Evolutionary conservation across 164 flowering plant genomes (phyloP).

Genomic region (Vitis cinerea): DNA sequence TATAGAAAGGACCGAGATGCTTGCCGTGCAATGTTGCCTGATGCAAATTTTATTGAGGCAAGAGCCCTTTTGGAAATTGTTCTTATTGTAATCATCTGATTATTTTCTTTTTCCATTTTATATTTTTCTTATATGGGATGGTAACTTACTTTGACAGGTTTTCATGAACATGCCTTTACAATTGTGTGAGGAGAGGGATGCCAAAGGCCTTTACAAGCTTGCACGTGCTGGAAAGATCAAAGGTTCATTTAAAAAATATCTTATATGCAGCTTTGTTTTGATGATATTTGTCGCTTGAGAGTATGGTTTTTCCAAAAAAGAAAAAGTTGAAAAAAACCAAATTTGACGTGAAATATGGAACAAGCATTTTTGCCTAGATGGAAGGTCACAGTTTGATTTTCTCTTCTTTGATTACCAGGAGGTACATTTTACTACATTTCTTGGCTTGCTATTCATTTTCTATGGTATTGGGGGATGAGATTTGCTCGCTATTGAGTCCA

Average conservation of each 20-base stretch:
- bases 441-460: too few species aligned
- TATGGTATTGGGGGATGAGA: too few species aligned
- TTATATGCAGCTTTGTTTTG: background rate
- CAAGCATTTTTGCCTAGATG: too few species aligned
- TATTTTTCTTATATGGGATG: too few species aligned
- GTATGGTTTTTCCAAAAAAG: background rate
- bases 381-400: too few species aligned
- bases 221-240: conserved; percentile 75
- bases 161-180: conserved; percentile 61
- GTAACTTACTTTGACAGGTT: conserved; percentile 31
- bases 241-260: conserved; percentile 30
- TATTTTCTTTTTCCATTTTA: background rate
- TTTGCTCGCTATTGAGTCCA: too few species aligned
- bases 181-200: conserved; percentile 65
- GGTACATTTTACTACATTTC: too few species aligned
- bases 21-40: conserved; percentile 56
- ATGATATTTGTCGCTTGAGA: background rate
- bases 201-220: conserved; percentile 76
- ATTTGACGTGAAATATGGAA: too few species aligned
- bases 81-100: background rate
- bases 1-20: conserved; percentile 63
- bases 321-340: background rate
- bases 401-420: too few species aligned
- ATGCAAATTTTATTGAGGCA: conserved; percentile 58
- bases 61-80: conserved; percentile 2